Conservation (phyloP, 306 rosid species). For the Phaseolus lunatus region DNA sequence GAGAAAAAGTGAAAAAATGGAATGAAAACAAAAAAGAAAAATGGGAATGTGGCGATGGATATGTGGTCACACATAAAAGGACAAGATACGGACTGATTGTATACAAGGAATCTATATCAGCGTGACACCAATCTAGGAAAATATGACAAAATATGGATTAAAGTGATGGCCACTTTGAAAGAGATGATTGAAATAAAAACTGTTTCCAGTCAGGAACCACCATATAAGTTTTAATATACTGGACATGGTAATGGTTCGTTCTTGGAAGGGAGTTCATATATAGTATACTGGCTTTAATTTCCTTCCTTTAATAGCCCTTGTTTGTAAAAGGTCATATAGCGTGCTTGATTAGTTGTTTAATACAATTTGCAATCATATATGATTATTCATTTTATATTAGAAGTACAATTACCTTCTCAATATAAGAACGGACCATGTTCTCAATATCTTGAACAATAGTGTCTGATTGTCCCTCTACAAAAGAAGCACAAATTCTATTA, state of each 20-base stretch:
- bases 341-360: not conserved
- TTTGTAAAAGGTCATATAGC: not conserved
- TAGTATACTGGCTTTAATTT: not conserved
- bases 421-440: slow-evolving; percentile 84
- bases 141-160: too few species aligned
- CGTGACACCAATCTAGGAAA: not conserved
- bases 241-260: not conserved
- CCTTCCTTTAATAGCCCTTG: not conserved
- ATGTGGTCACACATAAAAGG: not conserved
- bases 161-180: not conserved
- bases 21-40: not conserved
- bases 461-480: slow-evolving; percentile 82
- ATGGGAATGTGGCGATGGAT: not conserved
- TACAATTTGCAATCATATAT: not conserved
- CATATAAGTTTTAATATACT: not conserved
- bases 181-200: slow-evolving; percentile 22
- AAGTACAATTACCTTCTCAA: slow-evolving; percentile 70
- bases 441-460: slow-evolving; percentile 83
- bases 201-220: slow-evolving; percentile 1
- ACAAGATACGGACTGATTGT: not conserved
- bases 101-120: too few species aligned
- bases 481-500: slow-evolving; percentile 45
- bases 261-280: not conserved
- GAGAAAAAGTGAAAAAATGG: not conserved
- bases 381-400: not conserved